Evolutionary conservation across 2,329 filamentous ascomycete genomes (phyloP), one percentile per base, ranked within the genome.

Genomic region (Trichocomaceae sp.): DNA sequence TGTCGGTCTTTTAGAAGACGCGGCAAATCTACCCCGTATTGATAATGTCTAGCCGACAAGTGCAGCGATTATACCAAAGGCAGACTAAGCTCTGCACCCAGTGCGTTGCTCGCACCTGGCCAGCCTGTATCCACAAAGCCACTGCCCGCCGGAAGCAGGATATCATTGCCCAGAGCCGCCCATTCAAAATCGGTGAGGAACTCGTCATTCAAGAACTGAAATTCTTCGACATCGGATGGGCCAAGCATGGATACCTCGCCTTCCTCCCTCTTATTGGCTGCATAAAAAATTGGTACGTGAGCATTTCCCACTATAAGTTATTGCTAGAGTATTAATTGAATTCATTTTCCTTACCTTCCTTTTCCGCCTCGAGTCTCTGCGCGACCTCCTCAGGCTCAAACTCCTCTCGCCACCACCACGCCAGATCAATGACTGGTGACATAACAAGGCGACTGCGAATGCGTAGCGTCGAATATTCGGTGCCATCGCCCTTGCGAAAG

Each of bases 361-460:
- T 60, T 57, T 13, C 39, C 50, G 50, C 9, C 50, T 39, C 48
- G 54, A 57, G 12, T 50, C 29, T 45, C 64, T 61, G 23, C 10
- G 9, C 22, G 1, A 17, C 31, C n/a, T 47, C 41, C 10, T 53
- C 50, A 4, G 62, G 59, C 37, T 70, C 71, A 51, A 67, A 71
- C 51, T 75, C 72, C 47, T 75, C 72, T 6, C 72, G 66, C 71
- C 71, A 75, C 72, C 72, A 75, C 64, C 71, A 72, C 20, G 73
- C 63, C 10, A 66, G 59, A 58, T 75, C 73, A 17, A 74, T 59
- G 5, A 74, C 62, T 8, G 66, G 63, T 53, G 71, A 70, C 6
- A 72, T 61, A 0, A 64, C 64, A 12, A 75, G 58, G 10, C 72
- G 69, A 53, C 69, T 71, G 12, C 72, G 66, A 29, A 75, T 71